These are phyloP conservation scores for Henningerozyma blattae DNA, from an alignment of 805 yeast species.

Conservation along the genomic window DNA sequence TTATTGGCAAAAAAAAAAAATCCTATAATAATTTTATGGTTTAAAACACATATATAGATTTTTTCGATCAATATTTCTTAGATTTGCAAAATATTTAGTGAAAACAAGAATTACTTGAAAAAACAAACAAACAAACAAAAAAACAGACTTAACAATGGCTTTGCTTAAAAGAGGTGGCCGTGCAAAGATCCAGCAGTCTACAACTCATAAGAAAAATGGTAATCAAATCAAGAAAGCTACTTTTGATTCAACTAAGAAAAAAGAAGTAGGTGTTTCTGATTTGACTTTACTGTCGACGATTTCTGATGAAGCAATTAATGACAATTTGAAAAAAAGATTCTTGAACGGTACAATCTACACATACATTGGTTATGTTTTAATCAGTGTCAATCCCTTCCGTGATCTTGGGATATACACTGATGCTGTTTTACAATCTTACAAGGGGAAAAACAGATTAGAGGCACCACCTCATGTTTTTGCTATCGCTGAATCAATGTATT, in stretches of 20 bases:
- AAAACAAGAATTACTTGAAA: no score
- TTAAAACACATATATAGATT: no score
- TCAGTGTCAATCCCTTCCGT: slow-evolving; percentile 92
- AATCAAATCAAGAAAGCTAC: slow-evolving; percentile 70
- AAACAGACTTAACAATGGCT: slow-evolving; percentile 46
- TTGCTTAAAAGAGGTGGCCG: slow-evolving; percentile 67
- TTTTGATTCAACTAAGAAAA: slow-evolving; percentile 76
- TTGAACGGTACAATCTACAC: slow-evolving; percentile 85
- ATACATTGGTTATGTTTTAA: slow-evolving; percentile 86
- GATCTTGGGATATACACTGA: slow-evolving; percentile 93
- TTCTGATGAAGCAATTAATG: slow-evolving; percentile 85
- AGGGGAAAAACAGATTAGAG: slow-evolving; percentile 88
- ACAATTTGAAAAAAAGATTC: slow-evolving; percentile 80
- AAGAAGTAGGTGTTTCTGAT: slow-evolving; percentile 98
- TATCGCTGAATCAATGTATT: slow-evolving; percentile 94
- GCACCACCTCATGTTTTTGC: slow-evolving; percentile 98
- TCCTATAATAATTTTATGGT: no score
- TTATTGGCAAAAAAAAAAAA: no score
- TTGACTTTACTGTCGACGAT: slow-evolving; percentile 79
- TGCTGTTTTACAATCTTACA: slow-evolving; percentile 59
- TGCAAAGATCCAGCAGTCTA: slow-evolving; percentile 36
- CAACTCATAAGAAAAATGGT: not conserved
- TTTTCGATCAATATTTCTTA: no score
- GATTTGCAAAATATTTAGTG: no score
- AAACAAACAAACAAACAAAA: no score